These are phyloP conservation scores for Arthrobotrys entomopaga DNA, from an alignment of 2,329 filamentous ascomycete genomes.

Conservation along the genomic window DNA sequence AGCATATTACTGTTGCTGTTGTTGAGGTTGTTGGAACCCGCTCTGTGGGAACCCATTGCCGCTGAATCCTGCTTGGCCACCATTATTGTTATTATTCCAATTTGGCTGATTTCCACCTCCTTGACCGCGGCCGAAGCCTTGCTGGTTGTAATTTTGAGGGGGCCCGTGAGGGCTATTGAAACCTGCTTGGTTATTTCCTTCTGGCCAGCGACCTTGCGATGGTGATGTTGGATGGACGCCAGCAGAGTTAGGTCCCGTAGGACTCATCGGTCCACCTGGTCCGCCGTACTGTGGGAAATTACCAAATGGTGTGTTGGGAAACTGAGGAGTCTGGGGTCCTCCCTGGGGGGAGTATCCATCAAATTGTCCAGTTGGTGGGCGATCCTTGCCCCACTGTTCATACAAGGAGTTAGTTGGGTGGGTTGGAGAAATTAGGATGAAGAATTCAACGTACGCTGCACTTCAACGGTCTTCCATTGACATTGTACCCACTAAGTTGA, in stretches of 20 bases:
- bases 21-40: conserved; percentile 50
- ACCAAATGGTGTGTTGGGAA: conserved; percentile 77
- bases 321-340: conserved; percentile 78
- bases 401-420: conserved; percentile 50
- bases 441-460: conserved; percentile 83
- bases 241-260: conserved; percentile 44
- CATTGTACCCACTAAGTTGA: conserved; percentile 96
- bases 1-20: conserved; percentile 45
- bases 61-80: conserved; percentile 48
- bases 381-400: conserved; percentile 97
- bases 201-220: conserved; percentile 46
- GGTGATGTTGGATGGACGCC: conserved; percentile 49
- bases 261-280: conserved; percentile 71
- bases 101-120: conserved; percentile 42
- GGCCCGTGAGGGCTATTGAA: conserved; percentile 53
- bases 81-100: conserved; percentile 39
- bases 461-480: conserved; percentile 95
- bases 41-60: conserved; percentile 51
- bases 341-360: conserved; percentile 81
- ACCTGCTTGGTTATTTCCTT: conserved; percentile 45
- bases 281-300: conserved; percentile 97
- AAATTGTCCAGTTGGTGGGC: conserved; percentile 82
- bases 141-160: conserved; percentile 44
- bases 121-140: conserved; percentile 52
- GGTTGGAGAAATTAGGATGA: conserved; percentile 2